Percentiles rank a stretch among this genome's conserved stretches.
These are phyloP conservation scores for Vitis hybrid DNA, from an alignment of 177 flowering plant species.

Conservation along the genomic window DNA sequence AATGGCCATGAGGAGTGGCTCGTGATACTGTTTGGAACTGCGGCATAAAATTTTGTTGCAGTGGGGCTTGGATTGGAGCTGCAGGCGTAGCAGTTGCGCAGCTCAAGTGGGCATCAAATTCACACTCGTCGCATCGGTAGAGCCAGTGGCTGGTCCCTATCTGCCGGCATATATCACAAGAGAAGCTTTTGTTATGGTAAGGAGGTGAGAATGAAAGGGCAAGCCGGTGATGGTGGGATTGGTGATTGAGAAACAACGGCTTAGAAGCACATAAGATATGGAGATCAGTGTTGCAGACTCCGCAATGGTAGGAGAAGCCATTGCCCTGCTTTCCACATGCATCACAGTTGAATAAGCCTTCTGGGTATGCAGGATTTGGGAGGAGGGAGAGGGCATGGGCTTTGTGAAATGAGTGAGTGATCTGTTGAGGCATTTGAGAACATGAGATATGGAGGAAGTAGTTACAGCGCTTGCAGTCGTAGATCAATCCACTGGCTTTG, in stretches of 20 bases:
- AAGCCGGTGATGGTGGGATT: conserved; percentile 35
- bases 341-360: conserved; percentile 40
- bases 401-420: conserved; percentile 34
- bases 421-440: conserved; percentile 20
- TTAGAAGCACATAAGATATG: conserved; percentile 37
- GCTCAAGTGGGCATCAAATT: conserved; percentile 26
- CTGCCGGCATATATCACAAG: conserved; percentile 31
- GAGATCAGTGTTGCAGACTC: conserved; percentile 32
- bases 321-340: conserved; percentile 38
- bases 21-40: background rate
- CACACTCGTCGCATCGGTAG: conserved; percentile 33
- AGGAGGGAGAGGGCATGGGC: conserved; percentile 35
- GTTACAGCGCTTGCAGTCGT: conserved; percentile 13
- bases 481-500: conserved; percentile 7
- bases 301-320: conserved; percentile 51
- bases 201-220: conserved; percentile 27
- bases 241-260: conserved; percentile 28
- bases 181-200: conserved; percentile 21
- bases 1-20: no score
- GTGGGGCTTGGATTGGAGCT: conserved; percentile 1
- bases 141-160: conserved; percentile 34
- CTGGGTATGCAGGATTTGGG: conserved; percentile 27
- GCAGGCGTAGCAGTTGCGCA: conserved; percentile 10
- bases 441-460: conserved; percentile 24
- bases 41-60: no score